A percentile compares a stretch with the other conserved stretches of the same genome.
Evolutionary conservation across 1,284 basidiomycete genomes (phyloP).

Genomic region (Ceratobasidium theobromae): DNA sequence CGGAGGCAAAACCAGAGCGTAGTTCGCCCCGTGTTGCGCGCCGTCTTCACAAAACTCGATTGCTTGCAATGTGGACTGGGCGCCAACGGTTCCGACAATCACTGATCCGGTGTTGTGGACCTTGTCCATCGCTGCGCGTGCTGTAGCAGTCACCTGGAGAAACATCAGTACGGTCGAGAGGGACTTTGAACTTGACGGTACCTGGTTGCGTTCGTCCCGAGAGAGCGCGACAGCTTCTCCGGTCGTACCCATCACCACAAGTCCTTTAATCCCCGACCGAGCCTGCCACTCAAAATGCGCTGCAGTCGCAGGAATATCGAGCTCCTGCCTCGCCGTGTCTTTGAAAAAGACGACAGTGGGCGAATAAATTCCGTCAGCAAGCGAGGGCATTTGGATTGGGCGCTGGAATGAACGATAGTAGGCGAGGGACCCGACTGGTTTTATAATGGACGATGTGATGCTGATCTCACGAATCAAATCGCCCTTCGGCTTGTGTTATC

Average conservation of each 20-base stretch:
- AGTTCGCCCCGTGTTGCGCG: slow-evolving; percentile 74
- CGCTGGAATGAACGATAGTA: background rate
- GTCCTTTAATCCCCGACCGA: slow-evolving; percentile 38
- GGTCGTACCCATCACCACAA: slow-evolving; percentile 43
- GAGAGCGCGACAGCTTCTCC: slow-evolving; percentile 44
- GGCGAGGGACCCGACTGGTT: background rate
- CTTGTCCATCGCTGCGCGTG: slow-evolving; percentile 71
- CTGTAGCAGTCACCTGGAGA: slow-evolving; percentile 46
- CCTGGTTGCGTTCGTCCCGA: slow-evolving; percentile 40
- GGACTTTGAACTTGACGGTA: slow-evolving; percentile 19
- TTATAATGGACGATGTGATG: too few species aligned
- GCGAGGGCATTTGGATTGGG: background rate
- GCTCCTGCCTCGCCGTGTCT: slow-evolving; percentile 40
- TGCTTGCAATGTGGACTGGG: slow-evolving; percentile 78
- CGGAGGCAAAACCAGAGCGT: slow-evolving; percentile 73
- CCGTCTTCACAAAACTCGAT: slow-evolving; percentile 78
- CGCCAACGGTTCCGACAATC: slow-evolving; percentile 85
- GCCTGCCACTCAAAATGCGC: slow-evolving; percentile 42
- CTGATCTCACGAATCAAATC: too few species aligned
- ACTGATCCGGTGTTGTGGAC: slow-evolving; percentile 67
- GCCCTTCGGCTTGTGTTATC: background rate
- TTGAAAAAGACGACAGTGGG: slow-evolving; percentile 44
- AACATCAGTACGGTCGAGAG: background rate
- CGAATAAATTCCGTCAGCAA: slow-evolving; percentile 41
- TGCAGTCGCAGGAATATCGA: slow-evolving; percentile 41